phyloP scores from a whole-genome alignment of 768 basidiomycete genomes.

The Clitopilus hobsonii region DNA sequence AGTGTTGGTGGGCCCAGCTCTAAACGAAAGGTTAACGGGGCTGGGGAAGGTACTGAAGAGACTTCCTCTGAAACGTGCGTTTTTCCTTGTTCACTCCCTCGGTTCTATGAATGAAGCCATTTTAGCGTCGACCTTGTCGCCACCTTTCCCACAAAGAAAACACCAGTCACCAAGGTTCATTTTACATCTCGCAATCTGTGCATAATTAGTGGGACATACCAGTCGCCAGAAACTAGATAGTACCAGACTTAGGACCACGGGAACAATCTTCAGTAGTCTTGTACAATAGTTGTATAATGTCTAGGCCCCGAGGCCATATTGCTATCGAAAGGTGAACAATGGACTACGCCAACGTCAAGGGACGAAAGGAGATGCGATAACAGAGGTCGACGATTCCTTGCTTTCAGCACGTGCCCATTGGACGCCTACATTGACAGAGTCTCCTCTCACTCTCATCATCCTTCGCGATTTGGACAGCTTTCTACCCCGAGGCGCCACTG shows the following conservation, averaged over 20 bases:
- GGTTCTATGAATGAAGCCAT: constrained; percentile 7
- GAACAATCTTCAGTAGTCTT: too few relatives aligned
- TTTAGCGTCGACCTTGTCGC: constrained; percentile 77
- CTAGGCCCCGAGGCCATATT: too few relatives aligned
- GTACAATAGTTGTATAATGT: too few relatives aligned
- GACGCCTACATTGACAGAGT: background rate
- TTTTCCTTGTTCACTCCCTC: background rate
- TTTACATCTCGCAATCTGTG: constrained; percentile 95
- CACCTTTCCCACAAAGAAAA: constrained; percentile 94
- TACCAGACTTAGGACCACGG: too few relatives aligned
- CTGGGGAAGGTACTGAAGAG: constrained; percentile 14
- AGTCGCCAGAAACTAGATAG: constrained; percentile 53
- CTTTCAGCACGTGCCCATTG: constrained; percentile 1
- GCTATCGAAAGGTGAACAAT: too few relatives aligned
- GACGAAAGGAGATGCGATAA: background rate
- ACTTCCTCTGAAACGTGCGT: constrained; percentile 66
- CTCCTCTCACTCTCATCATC: background rate
- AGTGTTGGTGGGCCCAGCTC: constrained; percentile 57
- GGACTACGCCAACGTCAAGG: background rate
- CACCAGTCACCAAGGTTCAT: constrained; percentile 87
- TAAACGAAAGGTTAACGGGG: constrained; percentile 57
- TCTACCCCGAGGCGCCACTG: background rate
- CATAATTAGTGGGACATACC: constrained; percentile 75
- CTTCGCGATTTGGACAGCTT: background rate
- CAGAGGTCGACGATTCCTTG: background rate